These are phyloP conservation scores for Fusarium marasasianum DNA, from an alignment of 2,329 filamentous ascomycete genomes.

Conservation along the genomic window DNA sequence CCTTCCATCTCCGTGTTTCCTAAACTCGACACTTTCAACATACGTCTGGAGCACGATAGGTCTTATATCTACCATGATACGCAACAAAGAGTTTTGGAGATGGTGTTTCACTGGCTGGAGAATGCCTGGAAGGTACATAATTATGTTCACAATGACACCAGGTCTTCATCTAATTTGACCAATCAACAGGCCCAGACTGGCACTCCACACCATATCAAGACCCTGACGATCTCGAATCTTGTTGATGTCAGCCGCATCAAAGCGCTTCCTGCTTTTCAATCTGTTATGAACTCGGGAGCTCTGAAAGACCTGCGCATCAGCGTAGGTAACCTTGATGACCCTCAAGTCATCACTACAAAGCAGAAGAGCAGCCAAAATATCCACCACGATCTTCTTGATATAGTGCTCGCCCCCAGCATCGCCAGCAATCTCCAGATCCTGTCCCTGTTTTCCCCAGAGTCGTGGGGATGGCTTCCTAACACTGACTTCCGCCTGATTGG, in stretches of 20 bases:
- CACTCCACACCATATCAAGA: neutral
- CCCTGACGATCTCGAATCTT: constrained; percentile 6
- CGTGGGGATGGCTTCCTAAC: constrained; percentile 52
- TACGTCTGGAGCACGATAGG: neutral
- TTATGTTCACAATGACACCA: too few relatives aligned
- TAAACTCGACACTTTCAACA: constrained; percentile 1
- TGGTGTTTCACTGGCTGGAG: constrained; percentile 13
- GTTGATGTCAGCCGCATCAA: neutral
- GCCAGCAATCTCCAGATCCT: constrained; percentile 46
- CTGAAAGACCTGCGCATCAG: constrained; percentile 4
- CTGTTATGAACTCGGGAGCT: neutral
- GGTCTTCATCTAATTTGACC: neutral
- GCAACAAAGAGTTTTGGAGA: neutral
- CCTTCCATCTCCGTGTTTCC: neutral
- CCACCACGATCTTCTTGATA: neutral
- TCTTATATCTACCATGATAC: neutral
- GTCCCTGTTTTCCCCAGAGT: constrained; percentile 48
- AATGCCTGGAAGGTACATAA: neutral
- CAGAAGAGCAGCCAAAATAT: neutral
- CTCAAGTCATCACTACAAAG: too few relatives aligned
- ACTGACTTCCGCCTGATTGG: constrained; percentile 45
- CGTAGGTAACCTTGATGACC: neutral
- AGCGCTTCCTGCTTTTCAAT: neutral
- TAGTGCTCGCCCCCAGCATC: constrained; percentile 33
- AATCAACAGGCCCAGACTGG: neutral